Conservation (phyloP, 805 yeast genomes). For the Dipodascus albidus region DNA sequence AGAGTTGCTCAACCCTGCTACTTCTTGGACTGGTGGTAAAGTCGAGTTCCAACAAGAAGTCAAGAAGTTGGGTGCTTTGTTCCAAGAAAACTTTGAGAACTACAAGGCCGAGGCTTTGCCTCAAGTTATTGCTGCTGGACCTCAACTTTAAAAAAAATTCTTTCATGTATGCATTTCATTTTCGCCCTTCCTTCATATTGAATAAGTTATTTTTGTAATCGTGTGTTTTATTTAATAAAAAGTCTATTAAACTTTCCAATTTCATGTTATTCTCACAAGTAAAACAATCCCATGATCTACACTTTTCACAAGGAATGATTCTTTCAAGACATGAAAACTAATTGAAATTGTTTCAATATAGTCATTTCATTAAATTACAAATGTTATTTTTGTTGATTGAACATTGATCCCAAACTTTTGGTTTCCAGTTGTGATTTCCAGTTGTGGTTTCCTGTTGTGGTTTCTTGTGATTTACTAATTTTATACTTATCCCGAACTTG, state of each 20-base stretch:
- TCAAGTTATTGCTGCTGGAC: constrained; percentile 92
- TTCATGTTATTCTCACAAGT: too few relatives aligned
- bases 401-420: too few relatives aligned
- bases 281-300: too few relatives aligned
- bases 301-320: too few relatives aligned
- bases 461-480: too few relatives aligned
- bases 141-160: constrained; percentile 32
- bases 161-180: background rate
- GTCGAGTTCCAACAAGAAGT: constrained; percentile 45
- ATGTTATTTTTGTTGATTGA: too few relatives aligned
- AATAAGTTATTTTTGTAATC: background rate
- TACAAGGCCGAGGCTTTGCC: constrained; percentile 72
- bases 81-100: constrained; percentile 76
- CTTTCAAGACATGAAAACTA: too few relatives aligned
- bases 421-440: too few relatives aligned
- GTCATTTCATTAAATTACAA: too few relatives aligned
- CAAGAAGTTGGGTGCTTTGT: constrained; percentile 57
- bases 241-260: background rate
- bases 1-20: constrained; percentile 78
- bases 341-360: too few relatives aligned
- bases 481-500: too few relatives aligned
- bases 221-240: background rate
- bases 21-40: constrained; percentile 58
- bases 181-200: background rate
- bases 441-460: too few relatives aligned